Evolutionary conservation across 805 yeast genomes (phyloP).

Genomic region (Yamadazyma sp.): DNA sequence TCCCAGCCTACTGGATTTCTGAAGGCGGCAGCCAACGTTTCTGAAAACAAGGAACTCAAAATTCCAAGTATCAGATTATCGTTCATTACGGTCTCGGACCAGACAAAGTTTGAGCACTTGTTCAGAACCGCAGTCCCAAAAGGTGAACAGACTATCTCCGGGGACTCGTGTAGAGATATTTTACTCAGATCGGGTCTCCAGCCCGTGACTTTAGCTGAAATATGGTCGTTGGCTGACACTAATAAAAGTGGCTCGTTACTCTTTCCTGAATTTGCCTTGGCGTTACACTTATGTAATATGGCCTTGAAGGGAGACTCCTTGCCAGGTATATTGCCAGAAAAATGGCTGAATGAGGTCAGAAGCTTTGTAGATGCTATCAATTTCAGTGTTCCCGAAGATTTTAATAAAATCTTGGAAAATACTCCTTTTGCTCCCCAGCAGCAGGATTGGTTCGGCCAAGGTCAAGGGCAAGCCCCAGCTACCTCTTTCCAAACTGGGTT

Average conservation of each 20-base stretch:
- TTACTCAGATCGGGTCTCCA: slow-evolving; percentile 75
- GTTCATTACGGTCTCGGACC: slow-evolving; percentile 83
- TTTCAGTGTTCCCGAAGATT: slow-evolving; percentile 68
- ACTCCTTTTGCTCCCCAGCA: slow-evolving; percentile 41
- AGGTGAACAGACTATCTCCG: slow-evolving; percentile 67
- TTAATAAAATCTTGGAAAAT: slow-evolving; percentile 38
- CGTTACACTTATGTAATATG: slow-evolving; percentile 81
- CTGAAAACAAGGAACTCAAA: slow-evolving; percentile 57
- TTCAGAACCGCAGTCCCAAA: slow-evolving; percentile 75
- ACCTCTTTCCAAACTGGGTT: slow-evolving; percentile 40
- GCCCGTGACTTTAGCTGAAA: slow-evolving; percentile 73
- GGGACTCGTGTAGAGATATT: slow-evolving; percentile 75
- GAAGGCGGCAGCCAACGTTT: slow-evolving; percentile 43
- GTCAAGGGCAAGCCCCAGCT: slow-evolving; percentile 38
- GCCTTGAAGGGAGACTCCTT: slow-evolving; percentile 76
- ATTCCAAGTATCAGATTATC: slow-evolving; percentile 78
- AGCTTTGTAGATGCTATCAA: slow-evolving; percentile 88
- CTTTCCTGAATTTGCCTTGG: slow-evolving; percentile 92
- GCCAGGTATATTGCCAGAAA: slow-evolving; percentile 70
- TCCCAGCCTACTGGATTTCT: slow-evolving; percentile 33
- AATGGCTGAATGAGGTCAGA: slow-evolving; percentile 77
- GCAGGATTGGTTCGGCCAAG: slow-evolving; percentile 29
- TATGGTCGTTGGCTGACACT: slow-evolving; percentile 92
- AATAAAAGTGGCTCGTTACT: slow-evolving; percentile 79
- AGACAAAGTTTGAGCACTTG: slow-evolving; percentile 79